Percentiles rank a stretch among this genome's conserved stretches.
Conservation (phyloP, 176 grass and related monocot species). For the Saccharum spontaneum region DNA sequence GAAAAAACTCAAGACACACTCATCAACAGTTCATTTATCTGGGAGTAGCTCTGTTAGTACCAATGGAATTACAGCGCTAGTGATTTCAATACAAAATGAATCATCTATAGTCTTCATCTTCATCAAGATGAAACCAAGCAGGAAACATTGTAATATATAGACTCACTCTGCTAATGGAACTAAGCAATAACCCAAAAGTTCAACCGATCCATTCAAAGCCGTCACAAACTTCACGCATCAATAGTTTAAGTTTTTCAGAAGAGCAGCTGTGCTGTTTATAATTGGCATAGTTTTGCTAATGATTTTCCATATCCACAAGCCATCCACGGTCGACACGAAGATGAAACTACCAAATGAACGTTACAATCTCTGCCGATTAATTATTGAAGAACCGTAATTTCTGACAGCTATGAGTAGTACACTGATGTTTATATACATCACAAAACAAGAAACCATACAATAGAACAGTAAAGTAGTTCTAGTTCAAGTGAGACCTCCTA, state of each 20-base stretch:
- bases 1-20: background rate
- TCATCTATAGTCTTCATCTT: too few species aligned
- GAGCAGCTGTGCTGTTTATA: background rate
- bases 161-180: background rate
- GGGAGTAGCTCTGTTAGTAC: background rate
- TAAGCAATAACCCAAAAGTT: background rate
- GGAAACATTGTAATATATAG: background rate
- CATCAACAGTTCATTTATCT: background rate
- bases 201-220: too few species aligned
- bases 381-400: background rate
- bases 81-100: background rate
- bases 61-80: background rate
- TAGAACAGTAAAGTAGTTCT: background rate
- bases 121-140: background rate
- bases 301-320: background rate
- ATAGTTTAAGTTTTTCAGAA: background rate
- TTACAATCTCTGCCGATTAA: background rate
- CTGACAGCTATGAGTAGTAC: background rate
- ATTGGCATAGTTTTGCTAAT: too few species aligned
- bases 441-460: background rate
- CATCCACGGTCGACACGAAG: background rate
- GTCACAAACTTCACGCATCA: background rate
- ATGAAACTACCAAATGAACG: background rate
- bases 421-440: constrained; percentile 3
- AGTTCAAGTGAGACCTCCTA: background rate